Evolutionary conservation across 495 filamentous ascomycete species (phyloP).

Genomic region (Aspergillus diversus): DNA sequence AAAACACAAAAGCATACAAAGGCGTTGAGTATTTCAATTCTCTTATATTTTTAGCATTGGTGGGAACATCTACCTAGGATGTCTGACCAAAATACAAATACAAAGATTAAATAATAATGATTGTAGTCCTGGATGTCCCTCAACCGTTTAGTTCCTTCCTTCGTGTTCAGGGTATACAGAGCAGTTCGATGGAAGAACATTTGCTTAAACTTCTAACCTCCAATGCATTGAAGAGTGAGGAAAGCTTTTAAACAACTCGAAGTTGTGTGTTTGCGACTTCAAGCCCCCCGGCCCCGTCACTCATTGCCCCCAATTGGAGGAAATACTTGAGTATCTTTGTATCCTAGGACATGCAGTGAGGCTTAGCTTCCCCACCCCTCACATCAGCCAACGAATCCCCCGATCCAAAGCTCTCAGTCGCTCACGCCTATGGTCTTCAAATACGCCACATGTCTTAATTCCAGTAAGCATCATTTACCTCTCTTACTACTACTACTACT

Average conservation of each 20-base stretch:
- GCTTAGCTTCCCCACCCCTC: not conserved
- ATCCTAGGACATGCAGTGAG: not conserved
- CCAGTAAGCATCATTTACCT: not conserved
- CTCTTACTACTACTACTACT: too few relatives aligned
- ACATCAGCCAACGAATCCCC: not conserved
- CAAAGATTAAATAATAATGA: not conserved
- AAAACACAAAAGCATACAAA: slow-evolving; percentile 19
- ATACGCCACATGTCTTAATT: not conserved
- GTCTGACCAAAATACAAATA: not conserved
- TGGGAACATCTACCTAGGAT: slow-evolving; percentile 13
- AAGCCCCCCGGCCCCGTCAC: too few relatives aligned
- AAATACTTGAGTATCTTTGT: too few relatives aligned
- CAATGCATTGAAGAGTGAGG: too few relatives aligned
- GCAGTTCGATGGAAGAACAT: too few relatives aligned
- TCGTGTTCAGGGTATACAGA: too few relatives aligned
- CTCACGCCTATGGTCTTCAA: not conserved
- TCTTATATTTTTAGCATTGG: slow-evolving; percentile 3
- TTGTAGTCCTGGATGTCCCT: too few relatives aligned
- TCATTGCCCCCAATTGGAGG: too few relatives aligned
- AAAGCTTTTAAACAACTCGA: too few relatives aligned
- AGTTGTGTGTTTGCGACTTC: too few relatives aligned
- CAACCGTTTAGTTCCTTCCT: too few relatives aligned
- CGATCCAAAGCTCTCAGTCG: not conserved
- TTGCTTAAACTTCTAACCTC: too few relatives aligned
- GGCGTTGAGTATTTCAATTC: slow-evolving; percentile 20